phyloP scores from a whole-genome alignment of 202 grass and related monocot genomes.

The Zoysia matrella region DNA sequence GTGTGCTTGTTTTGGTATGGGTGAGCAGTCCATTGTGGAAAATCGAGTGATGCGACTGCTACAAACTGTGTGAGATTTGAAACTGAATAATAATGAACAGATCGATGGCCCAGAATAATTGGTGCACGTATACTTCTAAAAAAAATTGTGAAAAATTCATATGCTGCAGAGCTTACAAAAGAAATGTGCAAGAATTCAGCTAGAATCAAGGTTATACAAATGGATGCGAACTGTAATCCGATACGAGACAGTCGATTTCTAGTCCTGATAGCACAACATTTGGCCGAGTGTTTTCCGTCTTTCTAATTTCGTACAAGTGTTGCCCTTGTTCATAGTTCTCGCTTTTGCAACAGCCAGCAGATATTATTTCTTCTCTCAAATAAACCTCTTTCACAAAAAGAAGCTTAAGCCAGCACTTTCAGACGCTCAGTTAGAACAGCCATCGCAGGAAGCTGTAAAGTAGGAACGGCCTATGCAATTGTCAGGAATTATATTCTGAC shows the following conservation, averaged over 20 bases:
- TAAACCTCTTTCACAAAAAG: background rate
- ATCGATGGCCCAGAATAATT: background rate
- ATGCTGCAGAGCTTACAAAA: background rate
- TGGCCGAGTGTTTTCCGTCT: background rate
- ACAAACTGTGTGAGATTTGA: background rate
- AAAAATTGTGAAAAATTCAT: background rate
- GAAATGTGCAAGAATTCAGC: background rate
- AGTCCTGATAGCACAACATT: background rate
- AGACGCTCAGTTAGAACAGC: conserved; percentile 10
- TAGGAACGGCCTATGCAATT: conserved; percentile 23
- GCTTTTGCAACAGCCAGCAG: background rate
- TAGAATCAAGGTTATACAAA: no score
- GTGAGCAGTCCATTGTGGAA: conserved; percentile 6
- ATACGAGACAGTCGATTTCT: background rate
- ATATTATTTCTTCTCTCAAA: background rate
- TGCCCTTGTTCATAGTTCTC: conserved; percentile 11
- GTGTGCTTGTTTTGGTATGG: background rate
- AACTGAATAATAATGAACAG: background rate
- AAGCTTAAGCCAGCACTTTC: conserved; percentile 3
- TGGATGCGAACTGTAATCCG: no score
- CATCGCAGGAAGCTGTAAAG: conserved; percentile 1
- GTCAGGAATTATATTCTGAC: background rate
- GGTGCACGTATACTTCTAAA: background rate
- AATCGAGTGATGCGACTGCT: background rate
- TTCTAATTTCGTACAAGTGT: background rate